Percentiles rank a stretch among this genome's conserved stretches.
Conservation (phyloP, 768 basidiomycete species). For the Trametes coccinea region DNA sequence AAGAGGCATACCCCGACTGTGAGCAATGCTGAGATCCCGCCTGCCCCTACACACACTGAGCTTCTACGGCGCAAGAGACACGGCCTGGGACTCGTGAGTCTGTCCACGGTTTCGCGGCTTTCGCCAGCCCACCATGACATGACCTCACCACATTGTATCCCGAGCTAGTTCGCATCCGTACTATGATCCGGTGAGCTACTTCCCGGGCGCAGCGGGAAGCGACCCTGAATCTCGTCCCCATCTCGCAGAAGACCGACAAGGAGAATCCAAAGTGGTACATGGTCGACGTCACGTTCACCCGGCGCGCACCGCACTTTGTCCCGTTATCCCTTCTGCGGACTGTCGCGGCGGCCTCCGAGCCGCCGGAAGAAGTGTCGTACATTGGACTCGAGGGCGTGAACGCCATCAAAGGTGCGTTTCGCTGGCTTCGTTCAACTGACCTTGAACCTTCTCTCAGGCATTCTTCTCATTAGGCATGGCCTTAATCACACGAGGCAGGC, state of each 20-base stretch:
- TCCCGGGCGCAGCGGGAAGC: background rate
- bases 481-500: conserved; percentile 73
- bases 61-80: conserved; percentile 50
- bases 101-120: conserved; percentile 3
- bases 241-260: conserved; percentile 69
- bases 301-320: conserved; percentile 70
- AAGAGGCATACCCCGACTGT: conserved; percentile 91
- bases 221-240: background rate
- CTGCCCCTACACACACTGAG: conserved; percentile 12
- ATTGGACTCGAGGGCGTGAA: conserved; percentile 60
- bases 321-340: conserved; percentile 73
- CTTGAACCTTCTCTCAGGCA: conserved; percentile 12
- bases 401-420: conserved; percentile 61
- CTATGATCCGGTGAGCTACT: conserved; percentile 61
- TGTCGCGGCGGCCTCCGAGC: conserved; percentile 47
- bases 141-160: conserved; percentile 13
- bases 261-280: conserved; percentile 89
- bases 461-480: conserved; percentile 57
- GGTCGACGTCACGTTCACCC: conserved; percentile 75
- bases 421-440: background rate
- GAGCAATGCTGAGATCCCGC: conserved; percentile 33
- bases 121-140: background rate
- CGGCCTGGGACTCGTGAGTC: conserved; percentile 85
- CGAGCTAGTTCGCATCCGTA: conserved; percentile 67
- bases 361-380: conserved; percentile 63